Base-by-base conservation (phyloP, 257 asterid genomes). In the Jacaranda mimosifolia region DNA sequence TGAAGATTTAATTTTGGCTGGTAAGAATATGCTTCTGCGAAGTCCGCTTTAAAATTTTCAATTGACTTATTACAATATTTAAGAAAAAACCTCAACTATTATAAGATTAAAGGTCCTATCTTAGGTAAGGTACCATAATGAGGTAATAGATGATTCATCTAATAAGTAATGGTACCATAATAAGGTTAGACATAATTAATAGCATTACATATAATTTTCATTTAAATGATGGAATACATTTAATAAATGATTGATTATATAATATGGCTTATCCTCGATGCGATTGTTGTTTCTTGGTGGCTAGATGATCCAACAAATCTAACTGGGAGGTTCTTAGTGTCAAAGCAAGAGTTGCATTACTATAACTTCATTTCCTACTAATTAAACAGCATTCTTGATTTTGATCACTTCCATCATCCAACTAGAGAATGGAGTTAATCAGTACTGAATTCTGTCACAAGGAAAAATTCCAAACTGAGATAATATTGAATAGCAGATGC, bases 401-500 rank as follows among this genome's bases (percentile, higher is more conserved):
- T 48, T 67, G 35, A 42, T 19, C 6, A 72, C 63, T 63, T 55
- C 48, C 56, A 48, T 17, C 48, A 52, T 14, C 59, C 13, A 69
- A n/a, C 36, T 40, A 58, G 26, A 21, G 53, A 63, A 67, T 17
- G 56, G n/a, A 21, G 36, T 21, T 52, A 49, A 58, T 49, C 10
- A 6, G 21, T 48, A n/a, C 9, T 36, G 72, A 49, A 40, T 3
- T 76, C 12, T 45, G 40, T 18, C 63, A 9, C 5, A 4, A 48
- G 9, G 39, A 57, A 72, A 12, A 42, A 13, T 45, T 68, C 67
- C 56, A 65, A 18, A 66, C 40, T 18, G 13, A 75, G 52, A 36
- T 63, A 68, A 32, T 21, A 77, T 73, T 36, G 17, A 63, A 48
- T 52, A 51, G 68, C 52, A 72, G 66, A 35, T 73, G 65, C 42